Conservation (phyloP, 2,329 filamentous ascomycete species). For the Tolypocladium paradoxum region DNA sequence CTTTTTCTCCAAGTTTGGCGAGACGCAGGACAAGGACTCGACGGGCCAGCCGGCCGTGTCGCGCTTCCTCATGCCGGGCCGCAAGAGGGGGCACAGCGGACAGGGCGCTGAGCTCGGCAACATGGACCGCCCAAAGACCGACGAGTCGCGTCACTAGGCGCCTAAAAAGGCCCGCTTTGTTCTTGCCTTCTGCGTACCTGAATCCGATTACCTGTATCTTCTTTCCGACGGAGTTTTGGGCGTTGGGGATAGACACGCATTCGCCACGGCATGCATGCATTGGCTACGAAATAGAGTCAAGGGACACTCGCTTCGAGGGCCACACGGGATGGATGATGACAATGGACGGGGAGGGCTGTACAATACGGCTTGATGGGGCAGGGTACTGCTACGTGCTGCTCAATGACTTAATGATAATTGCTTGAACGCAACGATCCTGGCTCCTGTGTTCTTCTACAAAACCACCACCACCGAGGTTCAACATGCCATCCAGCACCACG, state of each 20-base stretch:
- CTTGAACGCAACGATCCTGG: background rate
- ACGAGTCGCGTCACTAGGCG: conserved; percentile 6
- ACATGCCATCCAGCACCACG: background rate
- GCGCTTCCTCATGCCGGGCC: conserved; percentile 56
- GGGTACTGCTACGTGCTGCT: background rate
- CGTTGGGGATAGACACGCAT: conserved; percentile 14
- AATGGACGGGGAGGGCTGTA: background rate
- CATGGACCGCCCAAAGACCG: conserved; percentile 36
- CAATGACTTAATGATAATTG: background rate
- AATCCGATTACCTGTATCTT: background rate
- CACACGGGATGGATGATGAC: background rate
- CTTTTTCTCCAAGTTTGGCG: conserved; percentile 69
- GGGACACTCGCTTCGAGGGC: conserved; percentile 4
- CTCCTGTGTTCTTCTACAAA: background rate
- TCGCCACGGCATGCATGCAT: conserved; percentile 9
- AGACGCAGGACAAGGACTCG: conserved; percentile 31
- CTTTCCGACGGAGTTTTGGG: conserved; percentile 14
- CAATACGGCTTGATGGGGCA: background rate
- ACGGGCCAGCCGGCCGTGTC: conserved; percentile 31
- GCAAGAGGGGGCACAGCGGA: conserved; percentile 56
- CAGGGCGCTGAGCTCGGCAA: conserved; percentile 60
- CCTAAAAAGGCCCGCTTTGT: background rate
- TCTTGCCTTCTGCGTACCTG: background rate
- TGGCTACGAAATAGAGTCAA: conserved; percentile 7
- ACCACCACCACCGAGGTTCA: background rate